Evolutionary conservation across 2,329 filamentous ascomycete genomes (phyloP).

Genomic region (Epichloe bromicola): DNA sequence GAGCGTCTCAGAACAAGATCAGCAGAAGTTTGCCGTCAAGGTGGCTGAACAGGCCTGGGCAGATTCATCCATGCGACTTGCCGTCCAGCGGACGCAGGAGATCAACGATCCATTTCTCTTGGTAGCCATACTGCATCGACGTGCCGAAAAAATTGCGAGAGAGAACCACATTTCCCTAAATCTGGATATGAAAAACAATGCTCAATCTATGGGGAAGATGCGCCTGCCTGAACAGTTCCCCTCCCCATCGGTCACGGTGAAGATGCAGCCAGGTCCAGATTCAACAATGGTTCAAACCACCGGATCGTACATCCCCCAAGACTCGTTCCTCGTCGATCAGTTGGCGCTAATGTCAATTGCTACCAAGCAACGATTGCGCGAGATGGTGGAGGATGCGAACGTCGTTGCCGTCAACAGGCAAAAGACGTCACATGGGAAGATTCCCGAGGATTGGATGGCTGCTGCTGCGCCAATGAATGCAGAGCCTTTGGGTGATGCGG

Average conservation of each 20-base stretch:
- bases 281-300: conserved; percentile 48
- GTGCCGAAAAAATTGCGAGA: conserved; percentile 42
- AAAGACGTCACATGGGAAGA: conserved; percentile 64
- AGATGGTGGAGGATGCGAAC: conserved; percentile 65
- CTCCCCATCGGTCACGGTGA: conserved; percentile 39
- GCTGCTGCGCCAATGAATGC: conserved; percentile 45
- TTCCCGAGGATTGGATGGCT: conserved; percentile 65
- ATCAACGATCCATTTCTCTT: conserved; percentile 61
- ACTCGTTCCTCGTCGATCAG: conserved; percentile 68
- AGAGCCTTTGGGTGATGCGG: conserved; percentile 18
- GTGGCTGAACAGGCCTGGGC: conserved; percentile 53
- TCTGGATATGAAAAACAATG: conserved; percentile 37
- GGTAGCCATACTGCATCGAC: conserved; percentile 47
- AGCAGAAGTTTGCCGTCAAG: conserved; percentile 54
- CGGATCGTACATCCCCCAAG: conserved; percentile 60
- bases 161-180: conserved; percentile 46
- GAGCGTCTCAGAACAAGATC: conserved; percentile 29
- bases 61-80: conserved; percentile 49
- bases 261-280: conserved; percentile 45
- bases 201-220: conserved; percentile 33
- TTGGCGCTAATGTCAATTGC: conserved; percentile 72
- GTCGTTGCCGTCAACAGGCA: conserved; percentile 58
- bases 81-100: conserved; percentile 51
- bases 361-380: conserved; percentile 64
- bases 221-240: conserved; percentile 35